Evolutionary conservation across 371 early-diverging fungal genomes (phyloP).

Genomic region (Parasitella parasitica): DNA sequence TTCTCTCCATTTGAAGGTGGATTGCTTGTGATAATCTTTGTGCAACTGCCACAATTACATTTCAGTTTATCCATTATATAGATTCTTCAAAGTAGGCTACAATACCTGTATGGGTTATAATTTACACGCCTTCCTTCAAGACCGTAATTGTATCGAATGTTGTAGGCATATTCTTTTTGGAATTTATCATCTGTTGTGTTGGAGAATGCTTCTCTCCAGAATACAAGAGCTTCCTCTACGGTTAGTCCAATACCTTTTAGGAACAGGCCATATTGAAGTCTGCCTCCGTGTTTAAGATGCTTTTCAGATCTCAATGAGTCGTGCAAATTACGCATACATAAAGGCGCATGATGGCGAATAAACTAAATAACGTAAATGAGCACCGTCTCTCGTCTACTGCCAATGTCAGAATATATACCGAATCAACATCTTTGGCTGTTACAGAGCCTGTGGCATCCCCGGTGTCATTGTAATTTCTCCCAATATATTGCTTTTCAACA

Average conservation of each 20-base stretch:
- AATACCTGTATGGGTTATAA: slow-evolving; percentile 85
- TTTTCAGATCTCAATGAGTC: slow-evolving; percentile 64
- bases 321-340: slow-evolving; percentile 90
- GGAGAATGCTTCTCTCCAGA: slow-evolving; percentile 85
- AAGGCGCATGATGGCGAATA: slow-evolving; percentile 75
- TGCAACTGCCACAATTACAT: slow-evolving; percentile 62
- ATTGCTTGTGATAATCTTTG: slow-evolving; percentile 81
- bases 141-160: slow-evolving; percentile 98
- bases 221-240: slow-evolving; percentile 88
- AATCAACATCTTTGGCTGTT: slow-evolving; percentile 65
- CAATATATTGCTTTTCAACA: slow-evolving; percentile 82
- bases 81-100: too few species aligned
- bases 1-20: slow-evolving; percentile 82
- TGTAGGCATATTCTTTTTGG: slow-evolving; percentile 92
- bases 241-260: slow-evolving; percentile 93
- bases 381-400: too few species aligned
- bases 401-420: slow-evolving; percentile 31
- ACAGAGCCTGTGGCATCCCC: slow-evolving; percentile 51
- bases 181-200: slow-evolving; percentile 88
- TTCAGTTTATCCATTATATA: not conserved
- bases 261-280: slow-evolving; percentile 93
- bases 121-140: slow-evolving; percentile 94
- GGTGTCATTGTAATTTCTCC: slow-evolving; percentile 54
- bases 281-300: slow-evolving; percentile 87
- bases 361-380: slow-evolving; percentile 30